Evolutionary conservation across 2,329 filamentous ascomycete species (phyloP).

Genomic region (Venturia aucupariae): DNA sequence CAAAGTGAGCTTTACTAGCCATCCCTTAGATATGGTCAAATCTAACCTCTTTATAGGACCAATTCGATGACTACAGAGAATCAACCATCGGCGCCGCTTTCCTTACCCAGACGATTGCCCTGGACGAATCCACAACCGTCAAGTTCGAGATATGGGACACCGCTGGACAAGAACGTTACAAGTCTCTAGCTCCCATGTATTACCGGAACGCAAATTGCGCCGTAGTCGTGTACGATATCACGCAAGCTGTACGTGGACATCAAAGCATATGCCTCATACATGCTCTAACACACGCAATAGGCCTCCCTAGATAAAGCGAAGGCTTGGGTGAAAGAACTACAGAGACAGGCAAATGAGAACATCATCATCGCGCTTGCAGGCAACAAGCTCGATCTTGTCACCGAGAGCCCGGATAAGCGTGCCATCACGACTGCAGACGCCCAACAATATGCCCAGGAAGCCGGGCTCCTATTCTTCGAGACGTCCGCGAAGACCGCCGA

Average conservation of each 20-base stretch:
- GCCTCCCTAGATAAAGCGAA: constrained; percentile 97
- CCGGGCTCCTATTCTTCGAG: constrained; percentile 93
- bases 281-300: constrained; percentile 38
- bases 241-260: constrained; percentile 70
- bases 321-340: constrained; percentile 97
- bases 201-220: constrained; percentile 99
- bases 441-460: constrained; percentile 89
- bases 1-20: constrained; percentile 59
- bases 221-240: constrained; percentile 98
- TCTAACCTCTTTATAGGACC: constrained; percentile 54
- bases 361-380: constrained; percentile 97
- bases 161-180: constrained; percentile 96
- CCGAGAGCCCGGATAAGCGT: constrained; percentile 89
- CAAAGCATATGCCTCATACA: constrained; percentile 9
- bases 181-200: constrained; percentile 98
- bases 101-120: constrained; percentile 95
- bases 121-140: constrained; percentile 96
- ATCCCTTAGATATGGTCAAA: too few relatives aligned
- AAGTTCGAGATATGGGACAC: constrained; percentile 99
- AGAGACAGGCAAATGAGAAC: constrained; percentile 98
- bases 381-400: constrained; percentile 95
- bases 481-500: constrained; percentile 96
- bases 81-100: constrained; percentile 98
- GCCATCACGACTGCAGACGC: constrained; percentile 83
- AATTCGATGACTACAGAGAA: constrained; percentile 98